phyloP scores from a whole-genome alignment of 257 asterid genomes.

The Leptodermis oblonga region DNA sequence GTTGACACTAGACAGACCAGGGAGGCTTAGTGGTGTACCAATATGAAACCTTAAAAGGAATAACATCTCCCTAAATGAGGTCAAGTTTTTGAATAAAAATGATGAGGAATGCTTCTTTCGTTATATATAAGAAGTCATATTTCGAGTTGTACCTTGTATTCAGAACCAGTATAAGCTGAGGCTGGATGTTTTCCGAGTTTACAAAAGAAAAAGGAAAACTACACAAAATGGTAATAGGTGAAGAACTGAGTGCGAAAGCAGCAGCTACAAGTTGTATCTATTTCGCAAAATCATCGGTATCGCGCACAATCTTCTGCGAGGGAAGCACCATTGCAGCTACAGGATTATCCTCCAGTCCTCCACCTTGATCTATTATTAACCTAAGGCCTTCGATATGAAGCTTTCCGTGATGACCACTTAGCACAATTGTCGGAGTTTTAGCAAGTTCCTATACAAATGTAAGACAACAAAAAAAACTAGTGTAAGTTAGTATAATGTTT shows the following conservation, averaged over 20 bases:
- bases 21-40: background rate
- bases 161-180: background rate
- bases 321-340: slow-evolving; percentile 84
- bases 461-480: background rate
- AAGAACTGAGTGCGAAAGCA: background rate
- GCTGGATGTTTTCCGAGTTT: background rate
- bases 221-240: background rate
- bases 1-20: too few species aligned
- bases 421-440: slow-evolving; percentile 47
- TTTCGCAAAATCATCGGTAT: slow-evolving; percentile 41
- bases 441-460: slow-evolving; percentile 46
- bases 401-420: slow-evolving; percentile 85
- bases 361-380: slow-evolving; percentile 74
- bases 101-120: too few species aligned
- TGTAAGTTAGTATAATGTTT: background rate
- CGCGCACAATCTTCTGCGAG: slow-evolving; percentile 58
- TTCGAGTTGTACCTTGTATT: too few species aligned
- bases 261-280: background rate
- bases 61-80: background rate
- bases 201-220: background rate
- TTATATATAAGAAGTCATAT: too few species aligned
- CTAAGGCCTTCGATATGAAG: slow-evolving; percentile 61
- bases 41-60: background rate
- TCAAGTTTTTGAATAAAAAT: background rate
- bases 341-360: slow-evolving; percentile 62